Evolutionary conservation across 257 asterid genomes (phyloP).

Genomic region (Lithospermum erythrorhizon): DNA sequence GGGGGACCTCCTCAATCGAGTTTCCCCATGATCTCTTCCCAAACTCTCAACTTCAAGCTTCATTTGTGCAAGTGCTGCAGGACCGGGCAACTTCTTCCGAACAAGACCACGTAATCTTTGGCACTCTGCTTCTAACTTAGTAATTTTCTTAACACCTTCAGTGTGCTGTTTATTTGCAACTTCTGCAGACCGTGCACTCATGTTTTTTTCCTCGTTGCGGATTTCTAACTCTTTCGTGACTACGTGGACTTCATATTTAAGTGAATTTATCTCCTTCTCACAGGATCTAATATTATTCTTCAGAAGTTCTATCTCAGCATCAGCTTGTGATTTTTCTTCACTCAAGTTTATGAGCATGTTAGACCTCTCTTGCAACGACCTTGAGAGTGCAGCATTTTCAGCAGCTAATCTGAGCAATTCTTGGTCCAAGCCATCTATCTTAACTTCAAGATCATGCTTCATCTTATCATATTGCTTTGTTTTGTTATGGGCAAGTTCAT

Average conservation of each 20-base stretch:
- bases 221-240: slow-evolving; percentile 64
- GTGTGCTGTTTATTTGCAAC: slow-evolving; percentile 65
- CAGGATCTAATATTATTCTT: slow-evolving; percentile 42
- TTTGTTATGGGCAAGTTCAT: slow-evolving; percentile 47
- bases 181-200: slow-evolving; percentile 69
- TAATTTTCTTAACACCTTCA: slow-evolving; percentile 67
- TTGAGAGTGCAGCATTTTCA: slow-evolving; percentile 55
- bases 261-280: slow-evolving; percentile 55
- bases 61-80: slow-evolving; percentile 82
- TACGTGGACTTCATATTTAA: slow-evolving; percentile 56
- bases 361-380: slow-evolving; percentile 73
- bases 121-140: slow-evolving; percentile 76
- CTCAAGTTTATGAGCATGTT: slow-evolving; percentile 56
- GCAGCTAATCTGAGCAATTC: slow-evolving; percentile 55
- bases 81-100: slow-evolving; percentile 69
- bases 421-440: slow-evolving; percentile 41
- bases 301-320: slow-evolving; percentile 46
- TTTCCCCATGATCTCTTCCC: slow-evolving; percentile 54
- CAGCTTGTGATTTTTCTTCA: slow-evolving; percentile 60
- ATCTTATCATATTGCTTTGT: slow-evolving; percentile 52
- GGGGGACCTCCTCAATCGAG: slow-evolving; percentile 53
- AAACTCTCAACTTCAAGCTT: slow-evolving; percentile 67
- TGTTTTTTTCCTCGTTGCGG: slow-evolving; percentile 70
- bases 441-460: slow-evolving; percentile 53
- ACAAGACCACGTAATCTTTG: slow-evolving; percentile 80